Conservation (phyloP, 768 basidiomycete genomes). For the Amanita subjunquillea region DNA sequence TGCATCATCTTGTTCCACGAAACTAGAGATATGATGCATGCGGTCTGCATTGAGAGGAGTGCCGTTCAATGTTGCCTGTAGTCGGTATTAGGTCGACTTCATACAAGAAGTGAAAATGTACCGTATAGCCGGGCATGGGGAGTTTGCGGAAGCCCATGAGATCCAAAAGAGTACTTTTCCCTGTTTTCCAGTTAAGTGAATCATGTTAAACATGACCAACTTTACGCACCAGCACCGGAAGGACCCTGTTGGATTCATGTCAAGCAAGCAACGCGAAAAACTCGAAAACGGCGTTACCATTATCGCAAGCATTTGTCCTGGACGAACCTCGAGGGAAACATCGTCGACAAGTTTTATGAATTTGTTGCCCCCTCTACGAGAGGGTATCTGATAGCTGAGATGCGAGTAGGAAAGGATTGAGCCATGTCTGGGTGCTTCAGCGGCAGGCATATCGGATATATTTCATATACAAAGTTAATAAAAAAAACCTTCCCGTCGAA, state of each 20-base stretch:
- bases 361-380: constrained; percentile 12
- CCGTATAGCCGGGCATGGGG: constrained; percentile 18
- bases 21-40: constrained; percentile 33
- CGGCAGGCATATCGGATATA: not conserved
- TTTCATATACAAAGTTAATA: not conserved
- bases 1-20: constrained; percentile 54
- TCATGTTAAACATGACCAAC: not conserved
- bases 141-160: constrained; percentile 32
- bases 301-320: constrained; percentile 31
- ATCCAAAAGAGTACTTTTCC: constrained; percentile 36
- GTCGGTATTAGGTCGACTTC: not conserved
- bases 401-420: constrained; percentile 23
- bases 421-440: not conserved
- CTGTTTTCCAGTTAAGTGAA: constrained; percentile 10
- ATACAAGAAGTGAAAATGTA: constrained; percentile 11
- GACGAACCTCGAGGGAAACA: constrained; percentile 25
- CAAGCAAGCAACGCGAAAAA: not conserved
- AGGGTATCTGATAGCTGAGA: constrained; percentile 21
- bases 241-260: not conserved
- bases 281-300: constrained; percentile 19
- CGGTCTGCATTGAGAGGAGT: constrained; percentile 12
- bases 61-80: constrained; percentile 18
- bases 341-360: constrained; percentile 26
- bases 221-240: not conserved
- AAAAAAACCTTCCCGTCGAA: not conserved